Conservation (phyloP, 495 filamentous ascomycete species). For the Penicillium bovifimosum region DNA sequence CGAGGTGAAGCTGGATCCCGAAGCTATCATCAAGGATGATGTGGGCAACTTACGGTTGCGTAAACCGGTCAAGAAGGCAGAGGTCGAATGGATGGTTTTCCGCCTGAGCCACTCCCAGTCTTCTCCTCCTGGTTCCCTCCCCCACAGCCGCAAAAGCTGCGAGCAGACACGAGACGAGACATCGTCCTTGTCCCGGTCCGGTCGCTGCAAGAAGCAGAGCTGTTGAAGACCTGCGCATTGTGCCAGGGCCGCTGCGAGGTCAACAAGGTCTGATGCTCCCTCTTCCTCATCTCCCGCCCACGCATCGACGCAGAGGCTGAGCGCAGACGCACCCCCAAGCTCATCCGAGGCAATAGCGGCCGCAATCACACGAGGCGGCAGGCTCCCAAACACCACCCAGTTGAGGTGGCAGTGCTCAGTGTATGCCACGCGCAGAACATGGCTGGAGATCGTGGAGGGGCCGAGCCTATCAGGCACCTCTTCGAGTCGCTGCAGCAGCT, state of each 20-base stretch:
- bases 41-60: neutral
- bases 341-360: conserved; percentile 12
- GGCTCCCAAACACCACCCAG: conserved; percentile 13
- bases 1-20: neutral
- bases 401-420: conserved; percentile 10
- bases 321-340: conserved; percentile 12
- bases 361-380: conserved; percentile 7
- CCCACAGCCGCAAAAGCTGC: neutral
- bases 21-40: neutral
- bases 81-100: conserved; percentile 14
- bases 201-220: conserved; percentile 13
- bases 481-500: conserved; percentile 14
- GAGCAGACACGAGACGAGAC: conserved; percentile 6
- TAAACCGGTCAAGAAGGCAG: conserved; percentile 7
- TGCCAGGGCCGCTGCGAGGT: conserved; percentile 7
- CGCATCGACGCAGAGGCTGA: conserved; percentile 13
- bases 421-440: conserved; percentile 15
- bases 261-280: neutral
- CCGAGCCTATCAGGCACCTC: conserved; percentile 11
- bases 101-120: conserved; percentile 9
- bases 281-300: conserved; percentile 4
- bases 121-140: conserved; percentile 7
- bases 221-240: conserved; percentile 12
- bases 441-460: conserved; percentile 8
- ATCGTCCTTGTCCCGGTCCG: conserved; percentile 11